Evolutionary conservation across 495 filamentous ascomycete genomes (phyloP), one percentile per base, ranked within the genome.

Genomic region (Penicillium argentinense): DNA sequence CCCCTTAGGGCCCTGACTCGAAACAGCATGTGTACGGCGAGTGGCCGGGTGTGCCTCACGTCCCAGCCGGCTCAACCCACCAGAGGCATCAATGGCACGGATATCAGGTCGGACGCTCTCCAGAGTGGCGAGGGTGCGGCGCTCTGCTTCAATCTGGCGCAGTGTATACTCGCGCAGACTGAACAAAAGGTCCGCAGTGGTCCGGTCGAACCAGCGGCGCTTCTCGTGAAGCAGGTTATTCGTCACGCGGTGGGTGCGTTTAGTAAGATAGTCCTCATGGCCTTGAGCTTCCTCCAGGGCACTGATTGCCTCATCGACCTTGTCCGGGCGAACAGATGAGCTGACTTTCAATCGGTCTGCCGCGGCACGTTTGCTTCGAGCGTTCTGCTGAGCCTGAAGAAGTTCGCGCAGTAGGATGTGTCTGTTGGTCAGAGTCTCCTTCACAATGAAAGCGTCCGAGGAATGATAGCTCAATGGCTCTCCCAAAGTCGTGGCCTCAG

Each of bases 401-500:
- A 97, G 80, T 52, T 99, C 95, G 37, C 95, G 89, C 24, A 97
- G 86, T n/a, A 99, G 79, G 59, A 99, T 96, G 66, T 99, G 95
- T 3, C 95, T 86, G 71, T 99, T 99, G 14, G 95, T 99, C 53
- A 99, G 80, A 17, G 92, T 97, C 61, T 99, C 95, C 68, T 99
- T 99, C 53, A 99, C 95, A 60, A 97, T 95, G 63, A 97, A 93
- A 18, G 95, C 89, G 61, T 99, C 93, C 11, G 85, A 84, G 19
- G 91, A 96, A 68, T 99, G 91, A 62, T 99, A 97, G 50, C 87
- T 86, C 41, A 99, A 80, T 5, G 95, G 90, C 57, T 97, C 95
- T 36, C 88, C 89, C 34, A 99, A 77, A 0, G 92, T 97, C 1
- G 92, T 95, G 5, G 95, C 95, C 68, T 99, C 95, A 12, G 89